Evolutionary conservation across 1,284 basidiomycete genomes (phyloP).

Genomic region (Pseudomicrostroma phylloplanum): DNA sequence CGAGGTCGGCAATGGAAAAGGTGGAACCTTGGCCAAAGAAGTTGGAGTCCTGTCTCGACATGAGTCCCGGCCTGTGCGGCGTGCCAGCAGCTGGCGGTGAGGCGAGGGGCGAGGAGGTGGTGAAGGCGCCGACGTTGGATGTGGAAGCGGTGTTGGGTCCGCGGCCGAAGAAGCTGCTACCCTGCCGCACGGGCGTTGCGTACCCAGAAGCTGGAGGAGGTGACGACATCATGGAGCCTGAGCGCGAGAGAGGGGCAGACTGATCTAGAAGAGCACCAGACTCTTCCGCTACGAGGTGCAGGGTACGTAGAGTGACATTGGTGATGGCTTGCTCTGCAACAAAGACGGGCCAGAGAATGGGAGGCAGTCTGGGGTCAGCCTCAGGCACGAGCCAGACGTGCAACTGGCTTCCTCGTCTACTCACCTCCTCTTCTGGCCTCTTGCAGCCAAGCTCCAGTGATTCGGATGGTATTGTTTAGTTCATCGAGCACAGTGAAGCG

Average conservation of each 20-base stretch:
- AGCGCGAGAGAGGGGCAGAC: neutral
- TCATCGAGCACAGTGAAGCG: conserved; percentile 81
- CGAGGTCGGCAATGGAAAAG: conserved; percentile 45
- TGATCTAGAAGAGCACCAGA: conserved; percentile 30
- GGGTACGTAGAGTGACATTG: conserved; percentile 82
- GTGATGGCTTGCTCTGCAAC: conserved; percentile 80
- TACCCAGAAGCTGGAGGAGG: conserved; percentile 24
- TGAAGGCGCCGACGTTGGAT: neutral
- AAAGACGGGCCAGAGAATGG: conserved; percentile 10
- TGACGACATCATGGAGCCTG: conserved; percentile 21
- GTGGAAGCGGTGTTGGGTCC: neutral
- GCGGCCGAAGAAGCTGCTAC: neutral
- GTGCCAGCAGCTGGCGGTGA: neutral
- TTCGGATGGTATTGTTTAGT: conserved; percentile 71
- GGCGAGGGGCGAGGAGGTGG: neutral
- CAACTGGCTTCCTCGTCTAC: conserved; percentile 12
- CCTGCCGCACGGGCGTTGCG: conserved; percentile 5
- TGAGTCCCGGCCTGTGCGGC: neutral
- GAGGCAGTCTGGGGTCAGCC: neutral
- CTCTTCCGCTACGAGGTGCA: conserved; percentile 89
- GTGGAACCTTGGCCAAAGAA: conserved; percentile 5
- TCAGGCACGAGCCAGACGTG: neutral
- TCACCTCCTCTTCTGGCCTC: conserved; percentile 88
- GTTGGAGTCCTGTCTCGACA: neutral
- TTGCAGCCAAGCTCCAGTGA: conserved; percentile 70